These are phyloP conservation scores for Niveomyces coronatus DNA, from an alignment of 2,329 filamentous ascomycete species.

Conservation along the genomic window DNA sequence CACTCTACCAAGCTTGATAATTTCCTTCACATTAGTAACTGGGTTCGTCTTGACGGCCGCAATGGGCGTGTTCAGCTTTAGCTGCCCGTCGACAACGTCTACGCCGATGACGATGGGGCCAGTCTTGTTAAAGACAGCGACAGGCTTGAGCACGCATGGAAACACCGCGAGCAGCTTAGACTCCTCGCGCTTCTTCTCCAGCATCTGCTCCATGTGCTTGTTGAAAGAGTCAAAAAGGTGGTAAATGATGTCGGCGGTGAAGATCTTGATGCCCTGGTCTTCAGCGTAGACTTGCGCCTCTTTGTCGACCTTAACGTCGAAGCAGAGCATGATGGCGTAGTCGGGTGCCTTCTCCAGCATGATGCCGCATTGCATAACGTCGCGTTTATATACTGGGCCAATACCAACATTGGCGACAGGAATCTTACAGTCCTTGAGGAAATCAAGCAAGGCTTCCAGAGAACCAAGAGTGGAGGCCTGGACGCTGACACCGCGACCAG, in stretches of 20 bases:
- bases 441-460: slow-evolving; percentile 89
- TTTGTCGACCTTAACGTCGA: slow-evolving; percentile 99
- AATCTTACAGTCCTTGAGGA: slow-evolving; percentile 92
- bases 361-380: slow-evolving; percentile 88
- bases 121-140: slow-evolving; percentile 98
- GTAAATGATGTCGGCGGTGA: slow-evolving; percentile 98
- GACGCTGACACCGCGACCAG: slow-evolving; percentile 88
- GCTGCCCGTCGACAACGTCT: slow-evolving; percentile 83
- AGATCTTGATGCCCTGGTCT: slow-evolving; percentile 92
- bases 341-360: slow-evolving; percentile 96
- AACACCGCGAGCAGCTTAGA: slow-evolving; percentile 93
- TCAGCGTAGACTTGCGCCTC: slow-evolving; percentile 87
- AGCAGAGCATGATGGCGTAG: slow-evolving; percentile 98
- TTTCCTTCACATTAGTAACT: slow-evolving; percentile 70
- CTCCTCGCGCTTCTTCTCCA: slow-evolving; percentile 91
- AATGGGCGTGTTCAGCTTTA: slow-evolving; percentile 82
- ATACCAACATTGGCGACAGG: slow-evolving; percentile 96
- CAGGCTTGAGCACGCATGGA: slow-evolving; percentile 80
- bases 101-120: slow-evolving; percentile 90
- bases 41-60: slow-evolving; percentile 76
- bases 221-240: slow-evolving; percentile 96
- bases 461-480: slow-evolving; percentile 97
- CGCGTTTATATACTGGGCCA: slow-evolving; percentile 93
- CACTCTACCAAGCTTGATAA: slow-evolving; percentile 84
- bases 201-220: slow-evolving; percentile 79